Base-by-base conservation (phyloP, 164 flowering plant genomes). In the Aristolochia contorta region DNA sequence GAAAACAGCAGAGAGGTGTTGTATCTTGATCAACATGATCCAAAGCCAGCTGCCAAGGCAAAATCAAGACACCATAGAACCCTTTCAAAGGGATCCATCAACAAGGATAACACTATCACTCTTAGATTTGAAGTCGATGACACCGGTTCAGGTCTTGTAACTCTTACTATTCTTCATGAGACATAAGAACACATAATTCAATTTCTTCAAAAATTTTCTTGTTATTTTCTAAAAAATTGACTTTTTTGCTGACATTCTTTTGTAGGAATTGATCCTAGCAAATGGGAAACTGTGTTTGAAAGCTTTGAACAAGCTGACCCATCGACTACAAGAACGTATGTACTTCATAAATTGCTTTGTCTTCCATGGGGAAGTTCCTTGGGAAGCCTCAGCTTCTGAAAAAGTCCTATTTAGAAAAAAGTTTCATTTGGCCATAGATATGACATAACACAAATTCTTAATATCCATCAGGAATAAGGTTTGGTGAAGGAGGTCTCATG, bases 261-360 rank as follows among this genome's bases (percentile, higher is more conserved):
- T 61, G 54, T 59, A 92, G 98, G 98, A 46, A 90, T 89, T 72
- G 96, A 87, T 79, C 94, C 94, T 63, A 80, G 85, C 75, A 93
- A 93, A 77, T 93, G 98, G 98, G 98, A 93, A 58, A 79, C 97
- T 23, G 98, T 93, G 4, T 93, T 93, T 74, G 98, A 93, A 72
- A 93, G 98, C 69, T 93, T 93, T 77, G 98, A 89, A 77, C 98
- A 93, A 78, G 98, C 97, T 20, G 98, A 93, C 68, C 90, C 97
- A 48, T 93, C 98, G 56, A 93, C 97, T 45, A 93, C 98, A 56
- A 66, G 98, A 65, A 74, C 73, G 98, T 93, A 80, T 79, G 91
- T 66, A 27, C 30, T 27, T 27, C 30, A 27, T 27, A 27, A 27
- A 27, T 27, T 27, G 30, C 5, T 27, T 5, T 27, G 30, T 27